phyloP scores from a whole-genome alignment of 2,329 filamentous ascomycete genomes.

The Aspergillus eucalypticola region DNA sequence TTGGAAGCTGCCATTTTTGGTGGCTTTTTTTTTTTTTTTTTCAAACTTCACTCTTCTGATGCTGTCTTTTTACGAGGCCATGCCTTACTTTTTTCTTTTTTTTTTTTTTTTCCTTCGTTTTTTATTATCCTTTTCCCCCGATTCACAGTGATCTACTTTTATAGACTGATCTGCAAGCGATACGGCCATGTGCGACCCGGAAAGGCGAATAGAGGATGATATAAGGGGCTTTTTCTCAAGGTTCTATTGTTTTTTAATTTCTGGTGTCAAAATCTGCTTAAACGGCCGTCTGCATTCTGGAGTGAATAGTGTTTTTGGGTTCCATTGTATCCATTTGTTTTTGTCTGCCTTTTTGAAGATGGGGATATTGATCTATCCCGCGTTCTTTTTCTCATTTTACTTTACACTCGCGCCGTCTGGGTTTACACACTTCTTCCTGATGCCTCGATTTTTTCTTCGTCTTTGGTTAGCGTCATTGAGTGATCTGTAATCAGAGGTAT shows the following conservation, averaged over 20 bases:
- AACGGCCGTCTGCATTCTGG: constrained; percentile 11
- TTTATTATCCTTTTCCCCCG: not conserved
- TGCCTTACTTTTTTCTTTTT: not conserved
- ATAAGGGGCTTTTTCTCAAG: not conserved
- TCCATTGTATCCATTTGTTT: not conserved
- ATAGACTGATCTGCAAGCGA: constrained; percentile 26
- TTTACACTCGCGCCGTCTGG: not conserved
- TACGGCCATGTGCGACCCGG: constrained; percentile 12
- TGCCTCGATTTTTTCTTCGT: not conserved
- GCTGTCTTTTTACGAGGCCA: constrained; percentile 8
- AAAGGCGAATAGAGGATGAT: constrained; percentile 25
- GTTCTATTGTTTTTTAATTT: constrained; percentile 10
- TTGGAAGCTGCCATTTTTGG: not conserved
- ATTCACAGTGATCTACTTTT: constrained; percentile 17
- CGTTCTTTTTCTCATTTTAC: constrained; percentile 1
- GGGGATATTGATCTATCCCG: not conserved
- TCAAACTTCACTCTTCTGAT: constrained; percentile 4
- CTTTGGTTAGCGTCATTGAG: not conserved
- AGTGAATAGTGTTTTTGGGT: constrained; percentile 9
- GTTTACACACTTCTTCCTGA: not conserved
- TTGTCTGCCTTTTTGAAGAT: constrained; percentile 1
- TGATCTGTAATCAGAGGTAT: not conserved
- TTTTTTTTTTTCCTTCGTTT: not conserved
- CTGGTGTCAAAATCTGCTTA: constrained; percentile 10
- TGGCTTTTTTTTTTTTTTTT: constrained; percentile 5